phyloP scores from a whole-genome alignment of 805 yeast genomes.

The Spencermartinsiella europaea region DNA sequence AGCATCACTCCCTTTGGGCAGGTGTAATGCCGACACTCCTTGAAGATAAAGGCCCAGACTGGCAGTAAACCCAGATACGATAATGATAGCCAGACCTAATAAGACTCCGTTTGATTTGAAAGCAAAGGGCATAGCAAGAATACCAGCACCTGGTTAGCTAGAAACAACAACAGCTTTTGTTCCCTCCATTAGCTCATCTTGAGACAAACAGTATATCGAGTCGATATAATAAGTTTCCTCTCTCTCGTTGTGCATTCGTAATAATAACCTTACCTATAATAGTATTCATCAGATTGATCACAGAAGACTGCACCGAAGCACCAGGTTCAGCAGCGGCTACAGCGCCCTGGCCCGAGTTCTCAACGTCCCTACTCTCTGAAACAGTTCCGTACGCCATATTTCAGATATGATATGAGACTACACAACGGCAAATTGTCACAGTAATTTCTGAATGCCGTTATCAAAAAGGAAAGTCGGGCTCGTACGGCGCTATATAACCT shows the following conservation, averaged over 20 bases:
- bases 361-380: background rate
- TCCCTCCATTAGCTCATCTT: too few species aligned
- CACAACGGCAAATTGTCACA: too few species aligned
- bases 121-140: conserved; percentile 71
- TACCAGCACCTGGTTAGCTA: conserved; percentile 54
- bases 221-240: too few species aligned
- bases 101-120: conserved; percentile 57
- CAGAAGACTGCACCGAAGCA: conserved; percentile 45
- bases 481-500: too few species aligned
- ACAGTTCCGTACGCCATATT: conserved; percentile 5
- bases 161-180: background rate
- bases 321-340: conserved; percentile 6
- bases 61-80: conserved; percentile 60
- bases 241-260: too few species aligned
- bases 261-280: conserved; percentile 41
- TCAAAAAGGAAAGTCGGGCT: too few species aligned
- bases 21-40: conserved; percentile 49
- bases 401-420: too few species aligned
- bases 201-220: too few species aligned
- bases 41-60: conserved; percentile 62
- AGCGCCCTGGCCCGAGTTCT: background rate
- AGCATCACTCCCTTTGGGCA: conserved; percentile 51
- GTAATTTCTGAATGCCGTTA: too few species aligned
- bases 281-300: conserved; percentile 63
- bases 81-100: conserved; percentile 49